phyloP scores from a whole-genome alignment of 177 flowering plant species.

The Telopea speciosissima region DNA sequence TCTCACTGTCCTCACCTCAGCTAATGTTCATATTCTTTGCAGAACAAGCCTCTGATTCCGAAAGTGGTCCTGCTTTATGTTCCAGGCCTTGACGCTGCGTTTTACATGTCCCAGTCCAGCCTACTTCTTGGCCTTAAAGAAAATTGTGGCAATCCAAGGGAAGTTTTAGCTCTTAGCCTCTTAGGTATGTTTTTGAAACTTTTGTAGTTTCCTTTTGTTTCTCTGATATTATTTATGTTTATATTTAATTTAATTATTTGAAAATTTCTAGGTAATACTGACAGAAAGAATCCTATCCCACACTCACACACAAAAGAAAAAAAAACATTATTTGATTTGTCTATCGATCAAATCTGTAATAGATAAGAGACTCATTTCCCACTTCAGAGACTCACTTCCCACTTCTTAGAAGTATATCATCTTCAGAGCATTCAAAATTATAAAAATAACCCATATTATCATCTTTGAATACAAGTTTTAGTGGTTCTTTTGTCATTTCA shows the following conservation, averaged over 20 bases:
- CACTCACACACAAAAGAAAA: too few species aligned
- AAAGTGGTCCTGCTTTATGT: constrained; percentile 91
- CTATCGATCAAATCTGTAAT: too few species aligned
- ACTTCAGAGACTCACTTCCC: too few species aligned
- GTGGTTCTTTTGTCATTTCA: too few species aligned
- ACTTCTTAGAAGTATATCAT: too few species aligned
- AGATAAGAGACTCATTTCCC: too few species aligned
- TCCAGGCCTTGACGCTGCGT: constrained; percentile 95
- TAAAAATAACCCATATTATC: too few species aligned
- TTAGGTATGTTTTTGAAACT: constrained; percentile 54
- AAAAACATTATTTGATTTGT: too few species aligned
- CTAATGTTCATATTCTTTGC: constrained; percentile 29
- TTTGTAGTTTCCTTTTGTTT: neutral
- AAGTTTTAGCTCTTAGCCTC: constrained; percentile 85
- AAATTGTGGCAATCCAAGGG: constrained; percentile 72
- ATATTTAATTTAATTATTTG: neutral
- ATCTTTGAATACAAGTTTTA: too few species aligned
- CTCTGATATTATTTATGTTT: neutral
- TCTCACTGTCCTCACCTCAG: neutral
- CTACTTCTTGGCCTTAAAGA: constrained; percentile 50
- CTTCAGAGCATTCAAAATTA: too few species aligned
- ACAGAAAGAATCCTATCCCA: too few species aligned
- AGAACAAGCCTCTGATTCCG: constrained; percentile 93
- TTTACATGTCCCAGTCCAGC: constrained; percentile 72
- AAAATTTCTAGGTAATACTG: too few species aligned